Conservation (phyloP, 768 basidiomycete genomes). For the Russula virescens region DNA sequence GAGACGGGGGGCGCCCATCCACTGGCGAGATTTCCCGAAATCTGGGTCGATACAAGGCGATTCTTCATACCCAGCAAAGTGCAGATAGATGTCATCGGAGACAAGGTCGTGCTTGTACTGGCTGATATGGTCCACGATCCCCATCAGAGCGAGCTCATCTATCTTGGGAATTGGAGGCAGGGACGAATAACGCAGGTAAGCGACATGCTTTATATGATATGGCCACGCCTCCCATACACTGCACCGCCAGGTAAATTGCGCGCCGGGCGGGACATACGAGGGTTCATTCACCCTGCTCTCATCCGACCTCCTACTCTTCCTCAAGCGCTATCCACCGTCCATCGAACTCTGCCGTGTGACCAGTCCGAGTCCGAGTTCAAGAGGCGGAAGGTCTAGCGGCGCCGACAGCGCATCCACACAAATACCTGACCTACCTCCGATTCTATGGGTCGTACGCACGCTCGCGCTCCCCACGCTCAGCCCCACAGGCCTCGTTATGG, state of each 20-base stretch:
- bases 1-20: slow-evolving; percentile 4
- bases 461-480: no score
- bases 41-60: slow-evolving; percentile 3
- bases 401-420: no score
- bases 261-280: background rate
- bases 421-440: no score
- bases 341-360: slow-evolving; percentile 1
- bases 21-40: background rate
- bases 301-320: slow-evolving; percentile 11
- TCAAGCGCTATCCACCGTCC: slow-evolving; percentile 1
- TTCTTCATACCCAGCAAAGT: background rate
- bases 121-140: no score
- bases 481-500: no score
- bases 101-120: no score
- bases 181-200: slow-evolving; percentile 4
- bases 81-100: no score
- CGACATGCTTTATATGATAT: background rate
- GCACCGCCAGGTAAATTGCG: no score
- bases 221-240: background rate
- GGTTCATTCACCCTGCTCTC: slow-evolving; percentile 15
- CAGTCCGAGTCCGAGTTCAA: no score
- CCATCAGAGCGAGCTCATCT: no score
- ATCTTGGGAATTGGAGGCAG: background rate
- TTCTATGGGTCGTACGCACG: no score
- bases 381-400: no score